Evolutionary conservation across 1,284 basidiomycete species (phyloP).

Genomic region (Earliella scabrosa): DNA sequence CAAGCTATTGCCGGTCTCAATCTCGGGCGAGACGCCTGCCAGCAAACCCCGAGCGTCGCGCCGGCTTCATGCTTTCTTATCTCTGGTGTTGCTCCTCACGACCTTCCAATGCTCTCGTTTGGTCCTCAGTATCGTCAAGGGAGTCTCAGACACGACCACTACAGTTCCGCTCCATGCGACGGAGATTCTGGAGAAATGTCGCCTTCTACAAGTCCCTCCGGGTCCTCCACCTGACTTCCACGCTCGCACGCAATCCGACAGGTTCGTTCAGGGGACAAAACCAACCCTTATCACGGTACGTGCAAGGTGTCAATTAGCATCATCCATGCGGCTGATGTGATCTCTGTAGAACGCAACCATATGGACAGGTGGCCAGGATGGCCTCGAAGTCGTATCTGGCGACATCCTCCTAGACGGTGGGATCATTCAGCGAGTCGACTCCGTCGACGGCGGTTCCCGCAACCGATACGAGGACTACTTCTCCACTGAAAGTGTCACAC

Average conservation of each 20-base stretch:
- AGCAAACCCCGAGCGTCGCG: too few species aligned
- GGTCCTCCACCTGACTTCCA: constrained; percentile 53
- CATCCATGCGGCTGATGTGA: too few species aligned
- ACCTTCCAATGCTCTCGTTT: not conserved
- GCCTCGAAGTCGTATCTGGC: constrained; percentile 53
- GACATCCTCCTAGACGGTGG: constrained; percentile 61
- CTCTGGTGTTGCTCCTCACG: not conserved
- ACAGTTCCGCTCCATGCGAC: constrained; percentile 32
- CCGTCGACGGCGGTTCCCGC: constrained; percentile 32
- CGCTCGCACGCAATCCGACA: constrained; percentile 60
- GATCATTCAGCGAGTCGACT: constrained; percentile 54
- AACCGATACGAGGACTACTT: constrained; percentile 31
- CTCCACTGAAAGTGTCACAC: too few species aligned
- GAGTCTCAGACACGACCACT: not conserved
- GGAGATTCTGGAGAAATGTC: constrained; percentile 42
- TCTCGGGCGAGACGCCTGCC: too few species aligned
- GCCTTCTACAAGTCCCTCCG: constrained; percentile 39
- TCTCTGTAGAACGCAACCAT: constrained; percentile 62
- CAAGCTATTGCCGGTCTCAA: too few species aligned
- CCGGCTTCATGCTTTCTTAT: not conserved
- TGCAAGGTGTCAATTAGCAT: too few species aligned
- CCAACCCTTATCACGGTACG: constrained; percentile 48
- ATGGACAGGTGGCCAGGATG: constrained; percentile 64
- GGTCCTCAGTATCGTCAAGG: not conserved
- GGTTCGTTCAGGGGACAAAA: constrained; percentile 64